Conservation (phyloP, 106 monocot species). For the Xerophyta viscosa region DNA sequence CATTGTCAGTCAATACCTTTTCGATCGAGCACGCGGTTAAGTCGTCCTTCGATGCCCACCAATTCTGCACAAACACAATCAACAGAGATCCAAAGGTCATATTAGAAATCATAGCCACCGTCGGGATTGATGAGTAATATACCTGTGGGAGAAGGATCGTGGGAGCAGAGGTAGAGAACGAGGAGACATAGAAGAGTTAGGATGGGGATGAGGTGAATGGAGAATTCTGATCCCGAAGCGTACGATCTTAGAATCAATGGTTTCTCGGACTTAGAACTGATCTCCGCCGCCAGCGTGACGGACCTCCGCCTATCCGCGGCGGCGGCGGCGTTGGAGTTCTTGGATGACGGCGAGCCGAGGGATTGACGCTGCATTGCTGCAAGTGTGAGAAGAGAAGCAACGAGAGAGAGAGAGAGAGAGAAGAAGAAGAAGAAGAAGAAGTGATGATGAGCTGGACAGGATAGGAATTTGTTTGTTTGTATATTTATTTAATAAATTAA, state of each 20-base stretch:
- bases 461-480: neutral
- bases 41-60: too few relatives aligned
- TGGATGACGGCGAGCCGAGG: slow-evolving; percentile 15
- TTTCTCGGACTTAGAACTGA: slow-evolving; percentile 7
- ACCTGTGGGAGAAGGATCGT: slow-evolving; percentile 22
- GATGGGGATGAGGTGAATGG: slow-evolving; percentile 23
- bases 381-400: too few relatives aligned
- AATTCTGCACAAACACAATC: too few relatives aligned
- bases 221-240: slow-evolving; percentile 1
- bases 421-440: neutral
- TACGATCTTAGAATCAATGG: neutral
- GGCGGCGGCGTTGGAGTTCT: neutral
- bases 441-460: neutral
- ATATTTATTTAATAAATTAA: too few relatives aligned
- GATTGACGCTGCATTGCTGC: slow-evolving; percentile 19
- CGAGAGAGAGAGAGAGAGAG: neutral
- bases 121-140: neutral
- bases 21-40: too few relatives aligned
- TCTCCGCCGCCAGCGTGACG: neutral
- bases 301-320: neutral
- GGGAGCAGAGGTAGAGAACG: slow-evolving; percentile 34
- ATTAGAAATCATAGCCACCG: too few relatives aligned
- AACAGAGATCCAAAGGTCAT: too few relatives aligned
- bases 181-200: slow-evolving; percentile 28
- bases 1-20: too few relatives aligned